Percentiles rank a stretch among this genome's conserved stretches.
phyloP scores from a whole-genome alignment of 192 early-diverging fungal genomes.

The Spizellomyces sp. region DNA sequence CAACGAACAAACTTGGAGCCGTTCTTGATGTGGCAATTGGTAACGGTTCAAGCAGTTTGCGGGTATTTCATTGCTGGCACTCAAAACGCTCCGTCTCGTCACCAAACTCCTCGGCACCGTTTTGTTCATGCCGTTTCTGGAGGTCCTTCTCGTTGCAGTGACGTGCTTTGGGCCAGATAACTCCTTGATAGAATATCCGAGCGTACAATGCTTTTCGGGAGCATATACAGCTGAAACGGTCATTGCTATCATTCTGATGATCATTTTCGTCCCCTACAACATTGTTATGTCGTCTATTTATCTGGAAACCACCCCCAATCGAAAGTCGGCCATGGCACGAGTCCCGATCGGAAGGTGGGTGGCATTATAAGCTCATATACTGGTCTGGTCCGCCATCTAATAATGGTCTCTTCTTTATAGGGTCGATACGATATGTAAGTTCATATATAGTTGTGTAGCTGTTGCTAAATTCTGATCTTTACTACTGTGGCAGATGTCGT shows the following conservation, averaged over 20 bases:
- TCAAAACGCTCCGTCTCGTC: conserved; percentile 29
- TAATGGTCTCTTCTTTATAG: background rate
- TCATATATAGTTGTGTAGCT: background rate
- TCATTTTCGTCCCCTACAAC: conserved; percentile 23
- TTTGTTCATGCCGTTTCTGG: conserved; percentile 29
- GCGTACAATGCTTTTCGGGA: conserved; percentile 21
- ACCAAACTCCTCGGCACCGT: conserved; percentile 25
- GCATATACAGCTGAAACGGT: conserved; percentile 9
- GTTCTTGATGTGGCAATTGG: background rate
- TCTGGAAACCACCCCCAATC: conserved; percentile 11
- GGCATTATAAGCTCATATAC: background rate
- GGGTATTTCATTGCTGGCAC: conserved; percentile 23
- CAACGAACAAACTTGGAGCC: background rate
- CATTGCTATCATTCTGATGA: conserved; percentile 13
- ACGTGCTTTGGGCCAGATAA: conserved; percentile 6
- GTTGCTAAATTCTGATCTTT: background rate
- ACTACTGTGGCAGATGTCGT: background rate
- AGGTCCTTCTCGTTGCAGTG: conserved; percentile 28
- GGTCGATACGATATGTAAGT: conserved; percentile 24
- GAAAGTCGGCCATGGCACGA: background rate
- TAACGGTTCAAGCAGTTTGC: conserved; percentile 23
- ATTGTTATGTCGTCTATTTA: conserved; percentile 30
- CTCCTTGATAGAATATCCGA: conserved; percentile 13
- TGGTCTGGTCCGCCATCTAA: background rate
- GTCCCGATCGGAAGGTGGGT: conserved; percentile 18